phyloP scores from a whole-genome alignment of 805 yeast species.

The Cyberlindnera samutprakarnensis region DNA sequence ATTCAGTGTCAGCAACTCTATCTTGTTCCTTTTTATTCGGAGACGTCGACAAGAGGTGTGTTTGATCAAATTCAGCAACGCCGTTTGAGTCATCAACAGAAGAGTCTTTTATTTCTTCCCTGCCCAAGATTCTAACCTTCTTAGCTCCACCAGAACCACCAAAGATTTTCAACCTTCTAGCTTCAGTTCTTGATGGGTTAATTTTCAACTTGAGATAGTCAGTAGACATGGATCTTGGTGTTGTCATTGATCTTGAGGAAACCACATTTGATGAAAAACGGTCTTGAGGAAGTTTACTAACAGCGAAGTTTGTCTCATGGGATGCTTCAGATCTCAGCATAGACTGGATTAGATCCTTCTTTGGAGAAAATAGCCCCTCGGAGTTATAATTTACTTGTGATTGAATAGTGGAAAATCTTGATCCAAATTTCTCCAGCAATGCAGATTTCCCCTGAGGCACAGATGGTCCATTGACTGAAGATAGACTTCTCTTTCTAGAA shows the following conservation, averaged over 20 bases:
- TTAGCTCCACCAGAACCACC: slow-evolving; percentile 21
- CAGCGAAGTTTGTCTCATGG: slow-evolving; percentile 2
- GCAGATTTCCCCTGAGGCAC: slow-evolving; percentile 16
- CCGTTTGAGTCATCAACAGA: background rate
- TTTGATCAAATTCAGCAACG: slow-evolving; percentile 1
- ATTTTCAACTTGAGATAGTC: slow-evolving; percentile 28
- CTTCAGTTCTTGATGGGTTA: slow-evolving; percentile 35
- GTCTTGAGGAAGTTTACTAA: slow-evolving; percentile 3
- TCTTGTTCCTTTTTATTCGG: background rate
- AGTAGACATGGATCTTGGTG: slow-evolving; percentile 11
- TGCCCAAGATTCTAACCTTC: slow-evolving; percentile 21
- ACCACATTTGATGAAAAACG: slow-evolving; percentile 9
- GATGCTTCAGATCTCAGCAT: slow-evolving; percentile 11
- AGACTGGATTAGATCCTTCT: slow-evolving; percentile 17
- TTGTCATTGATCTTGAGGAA: slow-evolving; percentile 22
- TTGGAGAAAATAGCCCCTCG: slow-evolving; percentile 31
- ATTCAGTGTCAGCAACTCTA: background rate
- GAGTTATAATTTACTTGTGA: slow-evolving; percentile 22
- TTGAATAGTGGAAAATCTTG: slow-evolving; percentile 24
- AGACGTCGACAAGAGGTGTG: background rate
- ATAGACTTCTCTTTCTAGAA: slow-evolving; percentile 20
- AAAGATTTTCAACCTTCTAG: slow-evolving; percentile 32
- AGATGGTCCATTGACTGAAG: slow-evolving; percentile 14
- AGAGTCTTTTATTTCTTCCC: slow-evolving; percentile 11
- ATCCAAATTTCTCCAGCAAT: slow-evolving; percentile 28